phyloP scores from a whole-genome alignment of 1,284 basidiomycete genomes.

The Meira miltonrushii region DNA sequence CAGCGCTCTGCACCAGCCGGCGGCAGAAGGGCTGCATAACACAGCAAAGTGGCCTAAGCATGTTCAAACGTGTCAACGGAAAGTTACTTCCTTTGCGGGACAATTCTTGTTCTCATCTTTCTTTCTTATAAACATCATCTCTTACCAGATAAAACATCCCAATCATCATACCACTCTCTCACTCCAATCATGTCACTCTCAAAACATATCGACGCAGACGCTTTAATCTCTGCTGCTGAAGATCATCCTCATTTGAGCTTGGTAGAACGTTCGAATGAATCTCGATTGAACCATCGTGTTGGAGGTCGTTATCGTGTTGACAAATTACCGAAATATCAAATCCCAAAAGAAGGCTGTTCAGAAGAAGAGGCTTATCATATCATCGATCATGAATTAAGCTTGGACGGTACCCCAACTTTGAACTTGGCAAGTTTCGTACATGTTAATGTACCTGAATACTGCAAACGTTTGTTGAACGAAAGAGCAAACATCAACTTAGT shows the following conservation, averaged over 20 bases:
- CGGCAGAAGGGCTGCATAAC: too few species aligned
- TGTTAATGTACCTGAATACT: constrained; percentile 58
- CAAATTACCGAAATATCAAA: constrained; percentile 52
- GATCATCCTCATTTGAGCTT: constrained; percentile 36
- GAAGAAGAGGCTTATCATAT: constrained; percentile 53
- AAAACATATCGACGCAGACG: constrained; percentile 43
- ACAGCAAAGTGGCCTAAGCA: too few species aligned
- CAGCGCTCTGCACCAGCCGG: too few species aligned
- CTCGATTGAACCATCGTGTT: constrained; percentile 19
- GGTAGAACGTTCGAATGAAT: constrained; percentile 22
- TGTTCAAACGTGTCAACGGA: too few species aligned
- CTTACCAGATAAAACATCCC: too few species aligned
- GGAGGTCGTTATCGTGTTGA: constrained; percentile 45
- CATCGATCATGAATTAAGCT: constrained; percentile 66
- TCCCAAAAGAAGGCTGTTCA: constrained; percentile 54
- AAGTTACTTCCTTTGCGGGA: too few species aligned
- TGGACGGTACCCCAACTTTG: constrained; percentile 71
- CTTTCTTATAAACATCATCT: too few species aligned
- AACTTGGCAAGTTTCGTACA: constrained; percentile 67
- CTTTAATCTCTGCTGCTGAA: constrained; percentile 32
- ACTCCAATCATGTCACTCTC: constrained; percentile 35
- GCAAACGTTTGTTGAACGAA: constrained; percentile 55
- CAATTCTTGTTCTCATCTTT: too few species aligned
- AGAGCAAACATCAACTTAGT: constrained; percentile 64
- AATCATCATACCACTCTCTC: too few species aligned